Conservation (phyloP, 2,329 filamentous ascomycete species). For the Phoma herbarum region DNA sequence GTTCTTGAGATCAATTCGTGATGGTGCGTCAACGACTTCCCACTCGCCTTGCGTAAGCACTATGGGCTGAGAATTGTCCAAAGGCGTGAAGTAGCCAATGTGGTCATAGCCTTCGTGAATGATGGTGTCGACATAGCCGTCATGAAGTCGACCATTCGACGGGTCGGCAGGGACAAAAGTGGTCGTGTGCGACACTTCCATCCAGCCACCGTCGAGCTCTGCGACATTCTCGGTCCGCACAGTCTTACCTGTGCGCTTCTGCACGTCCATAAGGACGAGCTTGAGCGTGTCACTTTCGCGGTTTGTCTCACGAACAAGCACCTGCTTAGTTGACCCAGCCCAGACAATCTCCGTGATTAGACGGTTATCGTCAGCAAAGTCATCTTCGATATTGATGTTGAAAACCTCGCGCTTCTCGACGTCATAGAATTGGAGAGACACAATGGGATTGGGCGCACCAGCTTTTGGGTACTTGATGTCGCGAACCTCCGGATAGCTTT, state of each 20-base stretch:
- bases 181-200: slow-evolving; percentile 89
- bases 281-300: slow-evolving; percentile 91
- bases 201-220: slow-evolving; percentile 94
- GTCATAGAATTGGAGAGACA: slow-evolving; percentile 89
- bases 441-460: slow-evolving; percentile 89
- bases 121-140: slow-evolving; percentile 93
- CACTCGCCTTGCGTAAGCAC: slow-evolving; percentile 88
- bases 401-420: slow-evolving; percentile 80
- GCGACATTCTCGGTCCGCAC: slow-evolving; percentile 82
- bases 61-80: slow-evolving; percentile 82
- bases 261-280: slow-evolving; percentile 84
- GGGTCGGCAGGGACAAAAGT: slow-evolving; percentile 86
- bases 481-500: slow-evolving; percentile 88
- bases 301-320: slow-evolving; percentile 91
- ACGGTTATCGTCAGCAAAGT: slow-evolving; percentile 81
- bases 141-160: slow-evolving; percentile 74
- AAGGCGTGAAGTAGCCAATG: slow-evolving; percentile 88
- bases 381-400: slow-evolving; percentile 76
- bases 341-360: slow-evolving; percentile 94
- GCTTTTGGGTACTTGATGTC: slow-evolving; percentile 98
- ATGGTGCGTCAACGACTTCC: slow-evolving; percentile 89
- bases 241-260: slow-evolving; percentile 75
- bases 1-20: slow-evolving; percentile 81
- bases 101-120: slow-evolving; percentile 90
- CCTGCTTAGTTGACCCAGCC: slow-evolving; percentile 77